Percentiles rank a stretch among this genome's conserved stretches.
Conservation (phyloP, 148 eudicot species). For the Polygonum maritimum region DNA sequence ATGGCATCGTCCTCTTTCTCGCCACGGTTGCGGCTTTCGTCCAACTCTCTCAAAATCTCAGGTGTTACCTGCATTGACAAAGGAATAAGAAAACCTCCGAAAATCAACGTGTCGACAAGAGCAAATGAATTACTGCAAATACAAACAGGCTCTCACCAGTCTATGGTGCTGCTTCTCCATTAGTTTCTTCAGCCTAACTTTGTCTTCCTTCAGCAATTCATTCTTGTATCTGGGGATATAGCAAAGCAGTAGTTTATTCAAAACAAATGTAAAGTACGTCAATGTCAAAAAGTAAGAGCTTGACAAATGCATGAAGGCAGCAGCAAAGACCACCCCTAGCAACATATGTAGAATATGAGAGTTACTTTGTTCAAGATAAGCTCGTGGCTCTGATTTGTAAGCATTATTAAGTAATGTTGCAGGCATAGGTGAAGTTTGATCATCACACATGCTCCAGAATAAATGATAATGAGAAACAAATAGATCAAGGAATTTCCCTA, state of each 20-base stretch:
- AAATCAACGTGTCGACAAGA: not conserved
- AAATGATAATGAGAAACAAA: not conserved
- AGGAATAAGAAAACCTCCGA: constrained; percentile 5
- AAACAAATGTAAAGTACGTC: not conserved
- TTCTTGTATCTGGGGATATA: constrained; percentile 56
- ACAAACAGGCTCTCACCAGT: constrained; percentile 32
- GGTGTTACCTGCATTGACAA: constrained; percentile 61
- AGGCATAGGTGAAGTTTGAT: not conserved
- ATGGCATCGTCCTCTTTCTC: constrained; percentile 62
- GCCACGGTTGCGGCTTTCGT: constrained; percentile 73
- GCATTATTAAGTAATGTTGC: not conserved
- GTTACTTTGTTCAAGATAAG: not conserved
- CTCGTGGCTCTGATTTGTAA: not conserved
- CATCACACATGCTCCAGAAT: not conserved
- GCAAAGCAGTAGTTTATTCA: not conserved
- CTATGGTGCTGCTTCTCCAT: constrained; percentile 59
- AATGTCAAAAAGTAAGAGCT: not conserved
- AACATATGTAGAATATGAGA: not conserved
- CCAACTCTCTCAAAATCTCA: constrained; percentile 69
- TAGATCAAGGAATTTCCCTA: no score
- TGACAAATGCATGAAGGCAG: not conserved
- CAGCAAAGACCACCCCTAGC: not conserved
- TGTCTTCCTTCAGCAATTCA: constrained; percentile 73
- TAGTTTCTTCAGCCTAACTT: constrained; percentile 40
- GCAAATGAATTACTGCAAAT: not conserved